Percentiles rank a stretch among this genome's conserved stretches.
phyloP scores from a whole-genome alignment of 352 stramenopile genomes.

The Phytopythium delawarense region DNA sequence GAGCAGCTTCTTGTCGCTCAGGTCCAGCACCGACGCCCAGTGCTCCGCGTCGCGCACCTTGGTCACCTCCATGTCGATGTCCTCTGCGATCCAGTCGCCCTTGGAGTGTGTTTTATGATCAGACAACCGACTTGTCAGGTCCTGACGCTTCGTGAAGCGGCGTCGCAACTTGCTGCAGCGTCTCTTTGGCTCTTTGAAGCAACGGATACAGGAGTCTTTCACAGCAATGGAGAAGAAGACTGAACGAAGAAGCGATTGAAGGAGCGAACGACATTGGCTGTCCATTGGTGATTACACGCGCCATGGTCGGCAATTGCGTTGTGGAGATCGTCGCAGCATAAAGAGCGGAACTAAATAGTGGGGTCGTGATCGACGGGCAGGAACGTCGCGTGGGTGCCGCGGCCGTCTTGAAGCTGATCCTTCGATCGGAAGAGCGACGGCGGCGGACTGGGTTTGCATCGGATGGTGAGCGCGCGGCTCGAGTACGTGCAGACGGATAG shows the following conservation, averaged over 20 bases:
- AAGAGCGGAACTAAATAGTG: slow-evolving; percentile 5
- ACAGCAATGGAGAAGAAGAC: background rate
- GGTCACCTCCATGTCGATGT: slow-evolving; percentile 32
- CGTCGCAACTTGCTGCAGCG: background rate
- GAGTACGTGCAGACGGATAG: slow-evolving; percentile 3
- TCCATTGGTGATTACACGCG: slow-evolving; percentile 4
- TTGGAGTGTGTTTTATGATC: background rate
- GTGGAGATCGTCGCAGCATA: background rate
- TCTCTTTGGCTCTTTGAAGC: background rate
- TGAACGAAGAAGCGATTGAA: background rate
- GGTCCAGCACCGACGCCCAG: slow-evolving; percentile 44
- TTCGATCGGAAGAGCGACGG: slow-evolving; percentile 30
- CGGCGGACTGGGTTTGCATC: background rate
- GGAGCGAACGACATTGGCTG: background rate
- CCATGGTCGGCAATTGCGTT: background rate
- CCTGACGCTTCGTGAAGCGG: background rate
- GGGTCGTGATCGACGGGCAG: background rate
- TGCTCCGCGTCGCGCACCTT: slow-evolving; percentile 62
- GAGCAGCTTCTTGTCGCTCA: slow-evolving; percentile 60
- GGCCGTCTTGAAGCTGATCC: slow-evolving; percentile 11
- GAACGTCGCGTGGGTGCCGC: background rate
- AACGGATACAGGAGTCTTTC: background rate
- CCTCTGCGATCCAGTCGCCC: background rate
- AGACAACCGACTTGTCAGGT: background rate
- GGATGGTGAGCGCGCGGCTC: background rate